Conservation (phyloP, 2,329 filamentous ascomycete genomes). For the Fusarium sp. region DNA sequence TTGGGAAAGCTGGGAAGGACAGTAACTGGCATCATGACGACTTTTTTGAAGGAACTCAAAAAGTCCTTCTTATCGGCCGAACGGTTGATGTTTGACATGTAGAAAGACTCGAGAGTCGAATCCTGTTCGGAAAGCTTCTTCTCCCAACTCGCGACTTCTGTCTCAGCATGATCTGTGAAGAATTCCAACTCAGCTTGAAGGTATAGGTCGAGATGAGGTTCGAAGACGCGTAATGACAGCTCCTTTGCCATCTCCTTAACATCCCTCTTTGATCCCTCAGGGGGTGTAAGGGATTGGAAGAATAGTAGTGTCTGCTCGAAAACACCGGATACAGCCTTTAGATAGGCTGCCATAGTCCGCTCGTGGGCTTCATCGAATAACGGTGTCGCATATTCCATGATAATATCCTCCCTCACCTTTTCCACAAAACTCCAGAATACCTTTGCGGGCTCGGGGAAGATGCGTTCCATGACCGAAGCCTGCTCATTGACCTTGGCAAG, state of each 20-base stretch:
- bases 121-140: slow-evolving; percentile 92
- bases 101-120: slow-evolving; percentile 89
- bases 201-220: slow-evolving; percentile 93
- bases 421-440: slow-evolving; percentile 84
- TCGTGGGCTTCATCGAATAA: slow-evolving; percentile 90
- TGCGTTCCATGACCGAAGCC: slow-evolving; percentile 78
- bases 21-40: slow-evolving; percentile 98
- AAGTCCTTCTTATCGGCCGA: slow-evolving; percentile 98
- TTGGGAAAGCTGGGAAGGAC: slow-evolving; percentile 78
- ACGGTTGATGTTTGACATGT: slow-evolving; percentile 94
- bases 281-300: slow-evolving; percentile 74
- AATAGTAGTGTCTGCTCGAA: slow-evolving; percentile 89
- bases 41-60: slow-evolving; percentile 94
- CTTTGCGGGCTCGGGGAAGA: slow-evolving; percentile 77
- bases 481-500: slow-evolving; percentile 85
- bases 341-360: slow-evolving; percentile 77
- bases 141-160: slow-evolving; percentile 87
- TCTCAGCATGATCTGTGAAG: slow-evolving; percentile 81
- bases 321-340: slow-evolving; percentile 86
- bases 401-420: slow-evolving; percentile 83
- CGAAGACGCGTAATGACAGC: slow-evolving; percentile 79
- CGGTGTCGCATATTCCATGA: slow-evolving; percentile 86
- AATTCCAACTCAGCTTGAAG: slow-evolving; percentile 89
- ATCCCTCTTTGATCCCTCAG: slow-evolving; percentile 69
- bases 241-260: slow-evolving; percentile 73